Evolutionary conservation across 2,329 filamentous ascomycete species (phyloP), one percentile per base, ranked within the genome.

Genomic region (Penicillium sp.): DNA sequence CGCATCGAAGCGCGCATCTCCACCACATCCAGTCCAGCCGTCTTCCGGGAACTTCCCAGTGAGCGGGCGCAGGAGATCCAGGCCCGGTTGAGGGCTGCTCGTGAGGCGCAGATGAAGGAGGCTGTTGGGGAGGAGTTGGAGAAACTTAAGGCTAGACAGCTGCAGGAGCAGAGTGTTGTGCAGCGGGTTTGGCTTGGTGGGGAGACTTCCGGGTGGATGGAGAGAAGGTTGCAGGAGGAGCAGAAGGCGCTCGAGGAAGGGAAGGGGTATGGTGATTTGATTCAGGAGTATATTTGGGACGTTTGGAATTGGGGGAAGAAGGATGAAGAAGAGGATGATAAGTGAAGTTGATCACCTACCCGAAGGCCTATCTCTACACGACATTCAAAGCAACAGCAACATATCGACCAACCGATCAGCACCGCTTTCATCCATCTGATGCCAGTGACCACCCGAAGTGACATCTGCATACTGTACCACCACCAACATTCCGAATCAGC

Each of bases 231-330:
- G 41, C 54, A 61, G 33, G 73, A 77, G 59, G 75, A 77, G 58
- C 67, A 71, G 64, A 66, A 75, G 63, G 74, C 74, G 27, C 55
- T 77, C 51, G 64, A 66, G 44, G 67, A 73, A 49, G 71, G 75
- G 33, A 76, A 74, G 55, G 72, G 74, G 2, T 78, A 78, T 65
- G 68, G 72, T 0, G 71, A 73, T 67, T 65, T 77, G 67, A 78
- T 77, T 44, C 67, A 68, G 56, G 73, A 77, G 52, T 71, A 78
- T 68, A 69, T 78, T 37, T 75, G 70, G 72, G 75, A 77, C 52
- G 75, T 76, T 24, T 76, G 74, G 73, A 75, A 69, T 53, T 70
- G 67, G 68, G 67, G 69, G 29, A 67, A 67, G 54, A 52, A 59
- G 29, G 58, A 62, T 32, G 58, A 58, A 20, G 58, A 66, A 23